Evolutionary conservation across 2,329 filamentous ascomycete species (phyloP).

Genomic region (Ampelomyces quisqualis): DNA sequence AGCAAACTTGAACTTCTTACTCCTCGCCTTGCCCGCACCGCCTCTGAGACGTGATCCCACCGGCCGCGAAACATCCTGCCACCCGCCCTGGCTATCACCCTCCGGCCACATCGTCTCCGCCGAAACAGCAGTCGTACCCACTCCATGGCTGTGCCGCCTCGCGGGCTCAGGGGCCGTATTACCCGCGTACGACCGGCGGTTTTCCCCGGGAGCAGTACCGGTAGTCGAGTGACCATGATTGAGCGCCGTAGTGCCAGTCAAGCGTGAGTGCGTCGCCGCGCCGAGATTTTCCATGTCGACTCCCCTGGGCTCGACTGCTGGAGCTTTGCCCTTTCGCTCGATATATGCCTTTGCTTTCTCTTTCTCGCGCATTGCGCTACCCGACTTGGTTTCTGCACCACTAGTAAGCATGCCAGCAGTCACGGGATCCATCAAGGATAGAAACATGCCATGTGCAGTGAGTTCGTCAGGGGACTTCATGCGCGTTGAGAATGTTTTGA

Average conservation of each 20-base stretch:
- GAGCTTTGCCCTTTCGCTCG: too few relatives aligned
- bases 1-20: not conserved
- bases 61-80: not conserved
- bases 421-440: not conserved
- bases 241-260: not conserved
- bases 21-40: not conserved
- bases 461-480: too few relatives aligned
- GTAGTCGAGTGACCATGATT: too few relatives aligned
- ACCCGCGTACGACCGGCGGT: too few relatives aligned
- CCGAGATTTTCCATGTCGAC: too few relatives aligned
- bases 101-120: not conserved
- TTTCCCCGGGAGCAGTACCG: too few relatives aligned
- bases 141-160: not conserved
- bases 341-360: too few relatives aligned
- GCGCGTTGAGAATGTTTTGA: conserved; percentile 13
- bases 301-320: too few relatives aligned
- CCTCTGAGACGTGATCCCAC: not conserved
- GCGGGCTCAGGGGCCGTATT: too few relatives aligned
- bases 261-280: not conserved
- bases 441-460: too few relatives aligned
- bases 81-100: conserved; percentile 1
- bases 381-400: too few relatives aligned
- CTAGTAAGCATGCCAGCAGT: not conserved
- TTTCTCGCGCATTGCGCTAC: too few relatives aligned
- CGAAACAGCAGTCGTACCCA: not conserved